A percentile compares a stretch with the other conserved stretches of the same genome.
Evolutionary conservation across 129 eudicot genomes (phyloP).

Genomic region (Flaveria bidentis): DNA sequence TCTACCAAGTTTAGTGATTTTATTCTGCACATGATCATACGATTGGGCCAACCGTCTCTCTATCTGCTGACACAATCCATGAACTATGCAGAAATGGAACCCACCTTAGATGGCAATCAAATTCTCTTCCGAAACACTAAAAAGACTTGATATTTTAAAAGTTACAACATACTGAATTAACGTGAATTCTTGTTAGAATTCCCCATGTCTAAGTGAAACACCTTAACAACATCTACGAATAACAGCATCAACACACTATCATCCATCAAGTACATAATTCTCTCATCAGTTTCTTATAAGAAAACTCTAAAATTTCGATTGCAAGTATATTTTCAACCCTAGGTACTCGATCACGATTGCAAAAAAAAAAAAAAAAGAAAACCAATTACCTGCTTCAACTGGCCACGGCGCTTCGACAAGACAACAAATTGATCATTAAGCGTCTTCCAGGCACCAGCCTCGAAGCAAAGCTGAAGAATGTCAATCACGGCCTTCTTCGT

Average conservation of each 20-base stretch:
- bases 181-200: background rate
- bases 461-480: slow-evolving; percentile 71
- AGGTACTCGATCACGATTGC: background rate
- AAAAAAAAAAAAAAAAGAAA: too few species aligned
- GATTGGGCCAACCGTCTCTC: too few species aligned
- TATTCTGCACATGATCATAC: background rate
- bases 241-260: slow-evolving; percentile 11
- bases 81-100: too few species aligned
- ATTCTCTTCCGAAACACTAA: background rate
- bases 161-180: background rate
- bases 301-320: background rate
- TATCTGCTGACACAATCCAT: too few species aligned
- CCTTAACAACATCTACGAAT: slow-evolving; percentile 6
- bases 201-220: background rate
- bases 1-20: too few species aligned
- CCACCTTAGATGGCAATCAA: too few species aligned
- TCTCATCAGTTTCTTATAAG: background rate
- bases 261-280: background rate
- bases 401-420: slow-evolving; percentile 88
- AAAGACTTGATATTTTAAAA: background rate
- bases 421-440: slow-evolving; percentile 87
- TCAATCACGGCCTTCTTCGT: slow-evolving; percentile 71
- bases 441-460: slow-evolving; percentile 77
- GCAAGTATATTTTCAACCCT: slow-evolving; percentile 7
- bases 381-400: slow-evolving; percentile 59